Conservation (phyloP, 352 stramenopile species). For the Phytophthora pinifolia region DNA sequence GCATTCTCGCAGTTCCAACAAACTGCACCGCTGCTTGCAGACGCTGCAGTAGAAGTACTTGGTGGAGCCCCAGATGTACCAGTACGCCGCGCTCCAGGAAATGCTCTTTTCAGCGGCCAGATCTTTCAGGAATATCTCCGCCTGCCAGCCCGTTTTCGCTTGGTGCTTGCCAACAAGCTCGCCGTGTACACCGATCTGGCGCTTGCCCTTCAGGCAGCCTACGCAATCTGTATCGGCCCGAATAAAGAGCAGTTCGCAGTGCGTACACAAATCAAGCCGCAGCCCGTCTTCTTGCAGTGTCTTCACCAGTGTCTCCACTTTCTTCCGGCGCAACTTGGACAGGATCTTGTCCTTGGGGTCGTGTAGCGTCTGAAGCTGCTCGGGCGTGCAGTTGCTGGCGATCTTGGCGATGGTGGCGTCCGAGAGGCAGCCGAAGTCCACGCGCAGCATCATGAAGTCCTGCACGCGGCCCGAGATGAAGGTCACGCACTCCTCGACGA, state of each 20-base stretch:
- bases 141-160: conserved; percentile 41
- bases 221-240: conserved; percentile 13
- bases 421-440: conserved; percentile 86
- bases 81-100: conserved; percentile 73
- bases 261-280: conserved; percentile 37
- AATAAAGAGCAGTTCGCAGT: conserved; percentile 54
- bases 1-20: conserved; percentile 47
- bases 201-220: conserved; percentile 41
- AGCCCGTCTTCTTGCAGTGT: conserved; percentile 27
- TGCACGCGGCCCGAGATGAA: conserved; percentile 77
- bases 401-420: conserved; percentile 76
- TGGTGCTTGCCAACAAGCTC: conserved; percentile 52
- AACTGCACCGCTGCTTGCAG: conserved; percentile 43
- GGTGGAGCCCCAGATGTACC: conserved; percentile 78
- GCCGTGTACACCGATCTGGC: conserved; percentile 44
- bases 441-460: conserved; percentile 82
- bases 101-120: conserved; percentile 41
- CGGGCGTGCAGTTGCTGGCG: conserved; percentile 49
- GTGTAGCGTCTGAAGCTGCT: conserved; percentile 64
- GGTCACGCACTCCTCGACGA: conserved; percentile 82
- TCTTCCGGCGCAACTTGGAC: conserved; percentile 82
- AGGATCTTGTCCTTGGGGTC: conserved; percentile 89
- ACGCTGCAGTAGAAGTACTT: conserved; percentile 52
- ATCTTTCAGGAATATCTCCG: conserved; percentile 45
- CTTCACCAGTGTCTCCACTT: conserved; percentile 64